Conservation (phyloP, 805 yeast species). For the Candida michaelii region DNA sequence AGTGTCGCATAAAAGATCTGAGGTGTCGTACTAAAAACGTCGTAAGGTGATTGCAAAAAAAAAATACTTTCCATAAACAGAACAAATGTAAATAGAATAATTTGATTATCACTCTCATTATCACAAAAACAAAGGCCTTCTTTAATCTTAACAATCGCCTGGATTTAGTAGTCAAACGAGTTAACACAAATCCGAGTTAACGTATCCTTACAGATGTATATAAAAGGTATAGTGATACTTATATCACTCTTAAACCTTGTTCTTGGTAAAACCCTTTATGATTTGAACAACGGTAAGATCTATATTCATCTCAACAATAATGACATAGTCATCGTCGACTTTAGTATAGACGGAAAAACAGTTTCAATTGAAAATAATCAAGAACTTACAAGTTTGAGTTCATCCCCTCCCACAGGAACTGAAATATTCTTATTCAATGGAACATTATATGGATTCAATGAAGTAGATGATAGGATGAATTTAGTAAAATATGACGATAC, state of each 20-base stretch:
- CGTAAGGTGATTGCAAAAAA: neutral
- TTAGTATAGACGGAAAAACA: slow-evolving; percentile 32
- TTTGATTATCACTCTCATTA: neutral
- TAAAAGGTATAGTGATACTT: slow-evolving; percentile 11
- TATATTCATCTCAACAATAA: slow-evolving; percentile 37
- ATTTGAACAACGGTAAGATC: slow-evolving; percentile 31
- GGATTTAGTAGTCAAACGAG: neutral
- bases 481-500: slow-evolving; percentile 9
- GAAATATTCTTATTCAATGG: slow-evolving; percentile 29
- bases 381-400: slow-evolving; percentile 17
- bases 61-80: slow-evolving; percentile 1
- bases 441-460: slow-evolving; percentile 26
- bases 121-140: slow-evolving; percentile 2
- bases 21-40: neutral
- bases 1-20: too few species aligned
- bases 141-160: neutral
- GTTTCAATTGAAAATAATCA: slow-evolving; percentile 21
- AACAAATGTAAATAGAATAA: neutral
- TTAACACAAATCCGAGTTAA: neutral
- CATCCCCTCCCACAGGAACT: slow-evolving; percentile 34
- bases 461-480: slow-evolving; percentile 5
- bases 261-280: slow-evolving; percentile 27
- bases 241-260: slow-evolving; percentile 20
- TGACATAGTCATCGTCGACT: slow-evolving; percentile 35
- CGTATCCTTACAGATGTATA: neutral